Evolutionary conservation across 495 filamentous ascomycete genomes (phyloP), one percentile per base, ranked within the genome.

Genomic region (Penicillium simplicissimum): DNA sequence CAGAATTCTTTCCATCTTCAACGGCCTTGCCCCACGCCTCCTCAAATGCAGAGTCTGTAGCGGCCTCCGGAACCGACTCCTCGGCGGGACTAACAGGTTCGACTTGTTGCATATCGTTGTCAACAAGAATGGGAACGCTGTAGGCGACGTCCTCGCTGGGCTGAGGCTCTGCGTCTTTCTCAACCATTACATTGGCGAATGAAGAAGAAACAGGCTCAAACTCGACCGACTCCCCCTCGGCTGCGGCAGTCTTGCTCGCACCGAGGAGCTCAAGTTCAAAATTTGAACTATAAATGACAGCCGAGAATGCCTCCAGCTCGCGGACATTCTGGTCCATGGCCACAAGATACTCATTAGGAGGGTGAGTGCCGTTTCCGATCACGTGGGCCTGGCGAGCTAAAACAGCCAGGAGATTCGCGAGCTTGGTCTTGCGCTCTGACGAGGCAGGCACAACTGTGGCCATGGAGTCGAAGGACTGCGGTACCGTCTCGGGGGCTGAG

Each of bases 231-330:
- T 62, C 65, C 11, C 15, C 64, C 25, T 63, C 55, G 2, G 60
- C 21, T 9, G 66, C 14, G 7, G 48, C 57, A 25, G 52, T 51
- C 19, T 63, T 71, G 14, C 56, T 72, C 25, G 72, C 66, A n/a
- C 70, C 69, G 35, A 80, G 68, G 8, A 81, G 71, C 54, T 85
- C 86, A 52, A 89, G 86, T 68, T 96, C 91, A 60, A 89, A 97
- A 74, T 97, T 96, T 52, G 90, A 93, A 60, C 89, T 92, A 71
- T 97, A 98, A 33, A 98, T 90, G 8, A 97, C 89, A 1, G 95
- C 94, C 5, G 94, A 91, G 65, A 98, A 97, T 0, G 90, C 93
- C 67, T 96, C 91, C n/a, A 98, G 79, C 62, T 97, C 92, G 13
- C 84, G 83, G 11, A 95, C 92, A 28, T 76, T 74, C 51, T 82